phyloP scores from a whole-genome alignment of 2,329 filamentous ascomycete genomes.

The Tolypocladium ophioglossoides region DNA sequence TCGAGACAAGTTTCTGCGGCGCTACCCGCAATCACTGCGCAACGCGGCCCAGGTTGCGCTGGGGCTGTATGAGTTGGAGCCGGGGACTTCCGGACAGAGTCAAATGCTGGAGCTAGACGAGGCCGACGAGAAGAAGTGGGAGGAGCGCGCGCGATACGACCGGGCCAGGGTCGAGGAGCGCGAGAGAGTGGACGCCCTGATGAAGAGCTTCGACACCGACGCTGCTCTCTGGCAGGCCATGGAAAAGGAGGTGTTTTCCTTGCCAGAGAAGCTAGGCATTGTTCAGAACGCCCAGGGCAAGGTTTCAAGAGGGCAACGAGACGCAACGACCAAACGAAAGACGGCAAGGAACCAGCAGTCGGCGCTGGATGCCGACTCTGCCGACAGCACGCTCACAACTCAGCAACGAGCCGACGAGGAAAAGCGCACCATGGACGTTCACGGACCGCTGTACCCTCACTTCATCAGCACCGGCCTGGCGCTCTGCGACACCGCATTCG shows the following conservation, averaged over 20 bases:
- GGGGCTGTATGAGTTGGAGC: constrained; percentile 24
- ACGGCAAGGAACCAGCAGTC: constrained; percentile 2
- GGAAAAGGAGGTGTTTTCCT: constrained; percentile 54
- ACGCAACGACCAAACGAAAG: constrained; percentile 5
- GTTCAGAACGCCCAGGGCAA: background rate
- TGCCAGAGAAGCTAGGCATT: constrained; percentile 46
- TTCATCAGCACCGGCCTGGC: constrained; percentile 47
- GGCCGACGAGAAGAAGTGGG: constrained; percentile 18
- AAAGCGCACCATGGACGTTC: constrained; percentile 38
- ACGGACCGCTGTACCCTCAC: constrained; percentile 55
- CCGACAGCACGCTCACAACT: background rate
- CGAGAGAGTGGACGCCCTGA: constrained; percentile 38
- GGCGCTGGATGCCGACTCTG: background rate
- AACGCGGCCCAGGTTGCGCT: constrained; percentile 27
- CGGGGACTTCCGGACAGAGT: constrained; percentile 12
- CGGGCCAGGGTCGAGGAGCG: constrained; percentile 34
- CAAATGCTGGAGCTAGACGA: constrained; percentile 19
- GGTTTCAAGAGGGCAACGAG: constrained; percentile 5
- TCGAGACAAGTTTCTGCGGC: constrained; percentile 23
- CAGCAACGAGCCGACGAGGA: constrained; percentile 7
- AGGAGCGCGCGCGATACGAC: constrained; percentile 25
- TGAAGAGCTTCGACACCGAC: constrained; percentile 49
- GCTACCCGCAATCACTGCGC: constrained; percentile 28
- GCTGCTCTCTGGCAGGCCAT: constrained; percentile 56
- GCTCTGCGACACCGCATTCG: constrained; percentile 47